Percentiles rank a stretch among this genome's conserved stretches.
Evolutionary conservation across 768 basidiomycete genomes (phyloP).

Genomic region (Russula emetica): DNA sequence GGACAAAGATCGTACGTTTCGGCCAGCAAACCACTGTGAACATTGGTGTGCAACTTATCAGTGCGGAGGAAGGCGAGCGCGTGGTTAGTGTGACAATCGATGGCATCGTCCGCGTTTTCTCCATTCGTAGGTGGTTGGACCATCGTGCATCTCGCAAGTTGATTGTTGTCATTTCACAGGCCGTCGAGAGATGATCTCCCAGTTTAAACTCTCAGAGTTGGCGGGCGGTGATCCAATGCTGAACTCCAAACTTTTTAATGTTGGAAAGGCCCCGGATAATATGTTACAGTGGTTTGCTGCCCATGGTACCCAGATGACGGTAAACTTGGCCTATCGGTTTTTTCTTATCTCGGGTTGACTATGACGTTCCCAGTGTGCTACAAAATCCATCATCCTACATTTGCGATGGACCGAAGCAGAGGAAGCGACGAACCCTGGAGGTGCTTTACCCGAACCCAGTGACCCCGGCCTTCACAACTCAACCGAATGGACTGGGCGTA

Average conservation of each 20-base stretch:
- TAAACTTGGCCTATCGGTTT: slow-evolving; percentile 35
- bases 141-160: not conserved
- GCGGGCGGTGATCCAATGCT: slow-evolving; percentile 63
- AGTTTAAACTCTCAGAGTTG: slow-evolving; percentile 81
- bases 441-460: slow-evolving; percentile 22
- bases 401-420: slow-evolving; percentile 80
- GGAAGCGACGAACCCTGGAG: slow-evolving; percentile 29
- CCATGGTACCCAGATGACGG: slow-evolving; percentile 86
- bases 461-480: slow-evolving; percentile 30
- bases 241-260: slow-evolving; percentile 64
- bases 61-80: slow-evolving; percentile 61
- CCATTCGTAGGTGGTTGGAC: slow-evolving; percentile 60
- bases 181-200: slow-evolving; percentile 84
- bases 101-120: slow-evolving; percentile 86
- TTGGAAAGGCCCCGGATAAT: slow-evolving; percentile 78
- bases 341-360: not conserved
- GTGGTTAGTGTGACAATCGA: slow-evolving; percentile 92
- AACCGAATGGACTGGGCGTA: slow-evolving; percentile 31
- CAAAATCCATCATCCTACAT: slow-evolving; percentile 81
- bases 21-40: slow-evolving; percentile 92
- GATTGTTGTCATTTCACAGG: slow-evolving; percentile 33
- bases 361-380: slow-evolving; percentile 61
- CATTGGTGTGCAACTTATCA: slow-evolving; percentile 82
- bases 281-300: slow-evolving; percentile 95
- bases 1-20: slow-evolving; percentile 84